These are phyloP conservation scores for Pseudopithomyces chartarum DNA, from an alignment of 2,329 filamentous ascomycete genomes.

Conservation along the genomic window DNA sequence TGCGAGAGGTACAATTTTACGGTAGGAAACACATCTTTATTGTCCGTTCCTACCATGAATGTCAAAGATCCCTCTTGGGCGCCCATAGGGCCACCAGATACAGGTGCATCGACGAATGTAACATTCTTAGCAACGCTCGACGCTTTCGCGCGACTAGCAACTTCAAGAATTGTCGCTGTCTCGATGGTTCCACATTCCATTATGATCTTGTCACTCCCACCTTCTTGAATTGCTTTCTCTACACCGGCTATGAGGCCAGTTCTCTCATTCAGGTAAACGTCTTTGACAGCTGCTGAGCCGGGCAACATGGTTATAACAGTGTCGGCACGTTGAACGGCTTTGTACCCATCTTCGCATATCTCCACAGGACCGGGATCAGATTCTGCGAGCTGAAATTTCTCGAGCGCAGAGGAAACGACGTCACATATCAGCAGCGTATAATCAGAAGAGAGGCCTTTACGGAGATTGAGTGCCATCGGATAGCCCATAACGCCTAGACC, in stretches of 20 bases:
- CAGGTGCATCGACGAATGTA: slow-evolving; percentile 90
- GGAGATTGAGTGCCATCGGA: slow-evolving; percentile 49
- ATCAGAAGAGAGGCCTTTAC: slow-evolving; percentile 38
- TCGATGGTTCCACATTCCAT: slow-evolving; percentile 99
- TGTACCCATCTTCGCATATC: slow-evolving; percentile 43
- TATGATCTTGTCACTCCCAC: slow-evolving; percentile 69
- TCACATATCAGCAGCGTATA: slow-evolving; percentile 46
- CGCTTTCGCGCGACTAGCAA: slow-evolving; percentile 70
- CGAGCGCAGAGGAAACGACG: slow-evolving; percentile 44
- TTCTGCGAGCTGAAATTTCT: slow-evolving; percentile 45
- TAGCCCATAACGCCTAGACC: slow-evolving; percentile 51
- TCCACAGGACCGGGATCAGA: slow-evolving; percentile 42
- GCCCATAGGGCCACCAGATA: slow-evolving; percentile 92
- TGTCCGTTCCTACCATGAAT: slow-evolving; percentile 83
- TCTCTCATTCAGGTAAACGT: slow-evolving; percentile 48
- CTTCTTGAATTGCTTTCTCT: slow-evolving; percentile 37
- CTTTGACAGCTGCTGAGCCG: slow-evolving; percentile 41
- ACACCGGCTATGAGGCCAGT: slow-evolving; percentile 49
- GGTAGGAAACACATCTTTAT: slow-evolving; percentile 52
- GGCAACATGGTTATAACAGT: slow-evolving; percentile 52
- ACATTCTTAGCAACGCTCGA: slow-evolving; percentile 55
- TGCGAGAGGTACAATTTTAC: slow-evolving; percentile 70
- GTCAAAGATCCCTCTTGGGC: slow-evolving; percentile 83
- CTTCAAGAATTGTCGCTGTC: slow-evolving; percentile 76
- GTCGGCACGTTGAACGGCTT: slow-evolving; percentile 47